phyloP scores from a whole-genome alignment of 768 basidiomycete genomes.

The Tulasnella sp. region DNA sequence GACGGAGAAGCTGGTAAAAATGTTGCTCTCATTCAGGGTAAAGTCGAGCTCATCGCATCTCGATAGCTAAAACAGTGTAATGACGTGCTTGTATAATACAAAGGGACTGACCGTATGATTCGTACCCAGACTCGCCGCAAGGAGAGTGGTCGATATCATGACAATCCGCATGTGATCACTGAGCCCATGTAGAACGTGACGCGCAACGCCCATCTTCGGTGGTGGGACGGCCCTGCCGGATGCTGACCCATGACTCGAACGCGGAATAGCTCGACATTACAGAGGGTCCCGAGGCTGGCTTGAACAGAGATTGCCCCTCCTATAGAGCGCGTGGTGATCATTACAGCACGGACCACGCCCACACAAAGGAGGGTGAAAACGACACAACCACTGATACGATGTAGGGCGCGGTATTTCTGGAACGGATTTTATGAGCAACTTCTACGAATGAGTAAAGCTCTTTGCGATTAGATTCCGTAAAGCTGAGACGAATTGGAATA shows the following conservation, averaged over 20 bases:
- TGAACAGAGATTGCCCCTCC: not conserved
- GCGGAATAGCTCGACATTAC: not conserved
- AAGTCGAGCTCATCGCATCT: no score
- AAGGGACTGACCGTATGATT: no score
- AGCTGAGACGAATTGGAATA: slow-evolving; percentile 1
- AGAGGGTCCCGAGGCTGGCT: not conserved
- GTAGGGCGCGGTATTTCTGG: not conserved
- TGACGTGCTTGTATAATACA: no score
- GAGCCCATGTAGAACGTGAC: not conserved
- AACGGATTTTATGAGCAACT: no score
- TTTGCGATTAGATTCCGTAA: not conserved
- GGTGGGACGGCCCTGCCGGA: not conserved
- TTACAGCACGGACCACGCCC: not conserved
- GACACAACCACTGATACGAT: not conserved
- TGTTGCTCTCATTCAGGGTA: no score
- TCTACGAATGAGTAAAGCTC: no score
- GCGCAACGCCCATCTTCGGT: not conserved
- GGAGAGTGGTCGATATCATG: not conserved
- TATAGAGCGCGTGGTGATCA: not conserved
- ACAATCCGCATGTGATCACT: not conserved
- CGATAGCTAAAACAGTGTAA: no score
- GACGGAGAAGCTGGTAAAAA: no score
- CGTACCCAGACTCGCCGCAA: no score
- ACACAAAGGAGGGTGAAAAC: not conserved
- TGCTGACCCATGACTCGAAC: not conserved